Evolutionary conservation across 2,329 filamentous ascomycete genomes (phyloP).

Genomic region (Coniella lustricola): DNA sequence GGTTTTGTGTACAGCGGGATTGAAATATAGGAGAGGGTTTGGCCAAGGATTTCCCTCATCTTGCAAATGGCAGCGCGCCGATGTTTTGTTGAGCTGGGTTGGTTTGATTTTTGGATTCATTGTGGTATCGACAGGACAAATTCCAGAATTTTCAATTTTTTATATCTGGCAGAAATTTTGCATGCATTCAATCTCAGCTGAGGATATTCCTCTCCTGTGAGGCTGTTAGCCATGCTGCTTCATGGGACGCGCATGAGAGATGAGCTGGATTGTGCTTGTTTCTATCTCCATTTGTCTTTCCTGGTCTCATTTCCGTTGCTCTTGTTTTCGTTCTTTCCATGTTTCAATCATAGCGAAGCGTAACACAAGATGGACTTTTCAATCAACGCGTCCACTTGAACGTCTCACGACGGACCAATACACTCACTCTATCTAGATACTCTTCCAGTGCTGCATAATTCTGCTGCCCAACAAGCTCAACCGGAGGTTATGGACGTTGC

Average conservation of each 20-base stretch:
- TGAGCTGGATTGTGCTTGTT: too few species aligned
- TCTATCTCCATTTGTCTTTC: too few species aligned
- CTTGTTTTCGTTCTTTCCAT: not conserved
- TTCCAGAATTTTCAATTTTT: constrained; percentile 9
- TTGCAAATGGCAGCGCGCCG: constrained; percentile 15
- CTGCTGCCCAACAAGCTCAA: constrained; percentile 9
- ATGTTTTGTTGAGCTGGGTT: constrained; percentile 16
- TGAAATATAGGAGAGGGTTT: constrained; percentile 8
- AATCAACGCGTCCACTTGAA: constrained; percentile 7
- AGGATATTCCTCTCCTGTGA: not conserved
- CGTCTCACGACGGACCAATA: constrained; percentile 15
- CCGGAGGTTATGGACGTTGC: constrained; percentile 15
- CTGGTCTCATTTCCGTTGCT: too few species aligned
- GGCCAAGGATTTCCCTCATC: constrained; percentile 15
- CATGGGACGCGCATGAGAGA: too few species aligned
- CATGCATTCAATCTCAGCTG: constrained; percentile 1
- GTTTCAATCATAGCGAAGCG: not conserved
- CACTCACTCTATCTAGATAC: constrained; percentile 10
- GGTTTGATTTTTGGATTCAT: constrained; percentile 13
- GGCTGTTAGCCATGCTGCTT: not conserved
- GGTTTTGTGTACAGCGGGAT: constrained; percentile 16
- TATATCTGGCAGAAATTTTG: constrained; percentile 6
- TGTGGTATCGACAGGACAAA: constrained; percentile 17
- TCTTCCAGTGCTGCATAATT: not conserved
- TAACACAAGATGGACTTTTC: not conserved